phyloP scores from a whole-genome alignment of 2,329 filamentous ascomycete species.

The Aspergillus vadensis region DNA sequence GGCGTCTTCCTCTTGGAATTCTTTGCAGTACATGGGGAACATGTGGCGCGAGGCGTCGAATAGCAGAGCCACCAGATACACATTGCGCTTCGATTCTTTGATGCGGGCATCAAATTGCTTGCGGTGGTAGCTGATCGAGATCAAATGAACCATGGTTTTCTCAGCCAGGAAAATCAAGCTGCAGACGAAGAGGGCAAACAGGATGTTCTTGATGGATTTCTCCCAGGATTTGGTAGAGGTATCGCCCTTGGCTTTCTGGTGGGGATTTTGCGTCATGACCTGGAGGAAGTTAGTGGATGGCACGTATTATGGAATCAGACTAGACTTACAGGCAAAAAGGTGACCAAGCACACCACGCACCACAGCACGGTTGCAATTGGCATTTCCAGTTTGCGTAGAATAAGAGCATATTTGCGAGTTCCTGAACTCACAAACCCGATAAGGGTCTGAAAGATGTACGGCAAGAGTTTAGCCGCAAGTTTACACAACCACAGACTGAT shows the following conservation, averaged over 20 bases:
- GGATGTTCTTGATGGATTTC: slow-evolving; percentile 58
- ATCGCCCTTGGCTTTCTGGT: slow-evolving; percentile 32
- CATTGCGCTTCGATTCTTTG: slow-evolving; percentile 84
- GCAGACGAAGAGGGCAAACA: slow-evolving; percentile 60
- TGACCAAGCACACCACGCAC: slow-evolving; percentile 61
- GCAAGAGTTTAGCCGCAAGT: slow-evolving; percentile 60
- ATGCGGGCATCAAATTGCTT: slow-evolving; percentile 71
- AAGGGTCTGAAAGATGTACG: slow-evolving; percentile 61
- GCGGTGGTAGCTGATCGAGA: slow-evolving; percentile 68
- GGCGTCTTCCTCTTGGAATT: slow-evolving; percentile 90
- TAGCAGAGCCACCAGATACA: slow-evolving; percentile 77
- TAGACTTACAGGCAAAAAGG: slow-evolving; percentile 55
- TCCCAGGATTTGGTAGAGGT: slow-evolving; percentile 52
- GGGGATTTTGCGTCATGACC: slow-evolving; percentile 49
- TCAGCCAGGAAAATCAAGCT: slow-evolving; percentile 60
- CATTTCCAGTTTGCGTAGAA: slow-evolving; percentile 61
- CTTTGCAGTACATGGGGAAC: slow-evolving; percentile 88
- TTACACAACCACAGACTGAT: slow-evolving; percentile 65
- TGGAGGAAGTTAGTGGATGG: slow-evolving; percentile 14
- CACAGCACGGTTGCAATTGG: slow-evolving; percentile 63
- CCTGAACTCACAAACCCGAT: slow-evolving; percentile 66
- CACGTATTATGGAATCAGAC: not conserved
- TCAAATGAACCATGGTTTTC: slow-evolving; percentile 64
- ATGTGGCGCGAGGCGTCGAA: slow-evolving; percentile 87
- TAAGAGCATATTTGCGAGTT: slow-evolving; percentile 63